These are phyloP conservation scores for Chalciporus chontae DNA, from an alignment of 768 basidiomycete species.

Conservation along the genomic window DNA sequence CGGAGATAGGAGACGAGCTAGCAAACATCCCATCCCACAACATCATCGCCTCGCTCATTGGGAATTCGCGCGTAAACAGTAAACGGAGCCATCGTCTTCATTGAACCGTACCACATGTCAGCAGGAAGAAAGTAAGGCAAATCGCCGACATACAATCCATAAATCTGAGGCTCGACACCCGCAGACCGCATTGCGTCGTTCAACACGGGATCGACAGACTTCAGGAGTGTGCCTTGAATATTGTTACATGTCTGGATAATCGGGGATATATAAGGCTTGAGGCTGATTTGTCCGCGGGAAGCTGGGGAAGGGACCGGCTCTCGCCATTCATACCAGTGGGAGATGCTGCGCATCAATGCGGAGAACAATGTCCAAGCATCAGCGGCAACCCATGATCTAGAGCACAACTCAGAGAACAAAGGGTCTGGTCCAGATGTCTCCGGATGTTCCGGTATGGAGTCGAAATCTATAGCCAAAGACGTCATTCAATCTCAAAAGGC, in stretches of 20 bases:
- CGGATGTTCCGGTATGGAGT: conserved; percentile 51
- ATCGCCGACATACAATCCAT: conserved; percentile 72
- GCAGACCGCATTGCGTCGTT: conserved; percentile 71
- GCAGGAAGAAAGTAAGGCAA: conserved; percentile 5
- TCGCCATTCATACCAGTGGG: conserved; percentile 78
- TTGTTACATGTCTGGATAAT: conserved; percentile 81
- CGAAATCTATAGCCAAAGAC: conserved; percentile 56
- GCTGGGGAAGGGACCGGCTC: conserved; percentile 35
- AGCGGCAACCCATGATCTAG: conserved; percentile 68
- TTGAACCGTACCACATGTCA: conserved; percentile 7
- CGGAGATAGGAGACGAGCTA: conserved; percentile 66
- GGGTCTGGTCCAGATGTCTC: conserved; percentile 31
- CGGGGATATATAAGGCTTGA: conserved; percentile 72
- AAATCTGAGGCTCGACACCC: conserved; percentile 94
- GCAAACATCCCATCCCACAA: conserved; percentile 98
- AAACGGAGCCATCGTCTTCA: conserved; percentile 88
- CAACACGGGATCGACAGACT: conserved; percentile 74
- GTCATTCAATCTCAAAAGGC: conserved; percentile 15
- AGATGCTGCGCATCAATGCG: conserved; percentile 72
- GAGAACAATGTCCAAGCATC: conserved; percentile 87
- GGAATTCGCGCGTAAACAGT: conserved; percentile 91
- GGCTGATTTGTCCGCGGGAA: conserved; percentile 38
- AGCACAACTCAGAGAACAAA: conserved; percentile 57
- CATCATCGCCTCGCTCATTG: conserved; percentile 72
- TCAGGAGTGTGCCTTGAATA: conserved; percentile 72